Evolutionary conservation across 805 yeast species (phyloP), one percentile per base, ranked within the genome.

Genomic region (Sungouiella thailandica): DNA sequence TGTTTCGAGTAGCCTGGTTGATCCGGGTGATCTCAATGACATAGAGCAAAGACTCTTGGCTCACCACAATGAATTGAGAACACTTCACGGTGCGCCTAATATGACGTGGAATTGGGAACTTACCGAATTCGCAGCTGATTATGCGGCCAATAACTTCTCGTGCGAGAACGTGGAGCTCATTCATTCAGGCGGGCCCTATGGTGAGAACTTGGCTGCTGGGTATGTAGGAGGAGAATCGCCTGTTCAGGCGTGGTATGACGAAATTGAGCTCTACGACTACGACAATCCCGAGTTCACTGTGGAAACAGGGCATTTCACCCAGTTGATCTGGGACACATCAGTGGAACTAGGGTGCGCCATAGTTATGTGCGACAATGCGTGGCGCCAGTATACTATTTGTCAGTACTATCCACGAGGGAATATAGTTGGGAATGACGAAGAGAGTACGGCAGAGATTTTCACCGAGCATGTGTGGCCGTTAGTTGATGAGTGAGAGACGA

Each of bases 181-280:
- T 12, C 90, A 83, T 59, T 78, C 87, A 14, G 65, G 70, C 23
- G 79, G 81, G 10, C 71, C 71, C 12, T 80, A 79, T 54, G 93
- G 93, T 62, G 90, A 83, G 55, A 83, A 83, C 62, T 67, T 83
- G 44, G 89, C 88, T 12, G 72, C 77, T 25, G 90, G 87, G 40
- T 70, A 70, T 45, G 58, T 75, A 4, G 80, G 73, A 3, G 78
- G 74, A 19, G 51, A 67, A 18, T 34, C 44, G 14, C 83, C 86
- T 3, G 83, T 81, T 25, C 80, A 79, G 40, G 78, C 82, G 26
- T 83, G 93, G 93, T 83, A 83, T 59, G 57, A 65, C 39, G 90
- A 83, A 63, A 81, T 79, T 44, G 36, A 49, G 8, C 39, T 54
- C 33, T 83, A 81, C 60, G 61, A 74, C 57, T 82, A 57, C 60